phyloP scores from a whole-genome alignment of 2,329 filamentous ascomycete genomes.

The Verticillium zaregamsianum region DNA sequence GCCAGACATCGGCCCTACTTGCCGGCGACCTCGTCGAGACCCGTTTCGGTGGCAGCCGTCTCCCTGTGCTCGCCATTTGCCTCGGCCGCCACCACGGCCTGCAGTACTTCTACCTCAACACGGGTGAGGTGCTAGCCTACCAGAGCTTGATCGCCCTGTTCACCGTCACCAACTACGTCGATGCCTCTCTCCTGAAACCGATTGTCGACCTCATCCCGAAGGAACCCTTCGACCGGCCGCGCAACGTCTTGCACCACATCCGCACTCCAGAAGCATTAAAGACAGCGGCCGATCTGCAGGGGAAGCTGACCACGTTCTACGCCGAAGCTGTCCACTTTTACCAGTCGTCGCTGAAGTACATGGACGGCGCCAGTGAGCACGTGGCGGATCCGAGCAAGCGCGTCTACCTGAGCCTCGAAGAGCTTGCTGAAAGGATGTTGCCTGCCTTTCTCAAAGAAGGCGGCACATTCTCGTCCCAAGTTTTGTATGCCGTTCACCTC shows the following conservation, averaged over 20 bases:
- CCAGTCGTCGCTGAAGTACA: conserved; percentile 40
- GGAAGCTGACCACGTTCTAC: conserved; percentile 43
- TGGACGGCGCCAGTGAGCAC: conserved; percentile 40
- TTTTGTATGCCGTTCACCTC: conserved; percentile 67
- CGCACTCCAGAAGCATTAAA: conserved; percentile 4
- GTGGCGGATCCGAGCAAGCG: conserved; percentile 32
- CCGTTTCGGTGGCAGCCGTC: conserved; percentile 33
- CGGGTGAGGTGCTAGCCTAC: conserved; percentile 44
- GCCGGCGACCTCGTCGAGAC: conserved; percentile 51
- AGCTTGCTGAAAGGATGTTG: conserved; percentile 44
- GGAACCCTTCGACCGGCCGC: conserved; percentile 5
- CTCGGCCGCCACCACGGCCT: conserved; percentile 46
- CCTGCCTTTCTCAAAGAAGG: conserved; percentile 27
- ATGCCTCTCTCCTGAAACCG: conserved; percentile 34
- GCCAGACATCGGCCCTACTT: conserved; percentile 22
- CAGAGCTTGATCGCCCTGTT: conserved; percentile 42
- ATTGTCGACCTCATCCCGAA: conserved; percentile 14
- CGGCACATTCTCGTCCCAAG: conserved; percentile 37
- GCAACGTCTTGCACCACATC: conserved; percentile 10
- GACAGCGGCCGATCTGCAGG: conserved; percentile 30
- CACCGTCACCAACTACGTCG: conserved; percentile 42
- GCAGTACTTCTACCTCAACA: conserved; percentile 51
- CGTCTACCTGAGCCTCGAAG: conserved; percentile 44
- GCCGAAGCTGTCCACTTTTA: conserved; percentile 38
- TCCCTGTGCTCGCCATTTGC: conserved; percentile 47